Percentiles rank a stretch among this genome's conserved stretches.
Conservation (phyloP, 2,329 filamentous ascomycete genomes). For the Pezicula rhizophila region DNA sequence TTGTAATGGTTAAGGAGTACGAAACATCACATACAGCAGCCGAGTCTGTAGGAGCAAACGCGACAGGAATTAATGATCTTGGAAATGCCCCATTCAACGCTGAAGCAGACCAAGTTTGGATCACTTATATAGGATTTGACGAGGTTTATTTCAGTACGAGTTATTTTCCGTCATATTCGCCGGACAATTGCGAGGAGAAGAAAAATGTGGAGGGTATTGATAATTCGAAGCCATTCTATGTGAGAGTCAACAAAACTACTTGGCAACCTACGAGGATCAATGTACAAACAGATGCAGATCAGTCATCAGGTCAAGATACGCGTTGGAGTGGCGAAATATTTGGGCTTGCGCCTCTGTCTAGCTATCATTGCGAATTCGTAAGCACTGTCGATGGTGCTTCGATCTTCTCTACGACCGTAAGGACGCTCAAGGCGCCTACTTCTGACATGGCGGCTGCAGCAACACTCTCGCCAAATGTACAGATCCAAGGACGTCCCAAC, state of each 20-base stretch:
- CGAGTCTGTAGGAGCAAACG: conserved; percentile 68
- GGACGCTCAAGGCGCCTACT: conserved; percentile 21
- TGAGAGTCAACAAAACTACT: conserved; percentile 70
- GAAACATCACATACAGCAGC: conserved; percentile 73
- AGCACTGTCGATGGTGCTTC: conserved; percentile 59
- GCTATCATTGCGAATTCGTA: conserved; percentile 74
- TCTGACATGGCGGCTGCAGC: conserved; percentile 24
- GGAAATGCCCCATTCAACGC: conserved; percentile 68
- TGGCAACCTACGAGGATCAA: conserved; percentile 75
- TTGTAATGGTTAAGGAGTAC: conserved; percentile 89
- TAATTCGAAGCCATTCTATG: conserved; percentile 69
- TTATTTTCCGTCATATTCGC: conserved; percentile 44
- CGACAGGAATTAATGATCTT: conserved; percentile 71
- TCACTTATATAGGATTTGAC: conserved; percentile 71
- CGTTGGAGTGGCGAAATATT: conserved; percentile 69
- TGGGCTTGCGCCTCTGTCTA: conserved; percentile 63
- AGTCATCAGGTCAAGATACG: conserved; percentile 36
- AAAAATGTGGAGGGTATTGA: conserved; percentile 45
- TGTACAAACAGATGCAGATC: conserved; percentile 34
- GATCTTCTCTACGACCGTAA: conserved; percentile 66
- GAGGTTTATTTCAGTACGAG: conserved; percentile 73
- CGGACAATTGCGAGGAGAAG: conserved; percentile 29
- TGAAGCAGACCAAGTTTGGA: conserved; percentile 70
- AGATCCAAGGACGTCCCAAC: conserved; percentile 62
- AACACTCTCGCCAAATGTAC: conserved; percentile 34